Evolutionary conservation across 345 rosid genomes (phyloP).

Genomic region (Linum tenue): DNA sequence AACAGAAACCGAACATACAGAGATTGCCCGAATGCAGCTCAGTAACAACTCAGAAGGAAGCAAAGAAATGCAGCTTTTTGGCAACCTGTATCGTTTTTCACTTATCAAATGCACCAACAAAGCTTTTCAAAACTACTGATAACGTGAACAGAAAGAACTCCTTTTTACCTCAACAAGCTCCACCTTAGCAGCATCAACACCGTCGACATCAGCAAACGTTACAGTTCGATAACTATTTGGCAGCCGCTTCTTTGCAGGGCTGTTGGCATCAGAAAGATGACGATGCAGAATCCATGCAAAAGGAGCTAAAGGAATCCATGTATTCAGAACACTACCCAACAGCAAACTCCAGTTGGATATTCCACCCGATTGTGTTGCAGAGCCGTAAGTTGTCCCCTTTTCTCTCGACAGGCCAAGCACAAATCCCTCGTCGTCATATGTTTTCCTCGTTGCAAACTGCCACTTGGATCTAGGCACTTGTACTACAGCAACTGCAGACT

Average conservation of each 20-base stretch:
- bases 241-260: slow-evolving; percentile 67
- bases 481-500: not conserved
- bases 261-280: slow-evolving; percentile 76
- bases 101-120: not conserved
- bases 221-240: slow-evolving; percentile 42
- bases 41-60: too few relatives aligned
- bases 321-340: slow-evolving; percentile 47
- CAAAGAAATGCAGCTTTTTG: too few relatives aligned
- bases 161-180: slow-evolving; percentile 81
- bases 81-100: too few relatives aligned
- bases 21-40: too few relatives aligned
- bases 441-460: slow-evolving; percentile 77
- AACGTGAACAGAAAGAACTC: slow-evolving; percentile 9
- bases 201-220: slow-evolving; percentile 87
- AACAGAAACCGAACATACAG: too few relatives aligned
- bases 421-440: slow-evolving; percentile 82
- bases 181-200: slow-evolving; percentile 82
- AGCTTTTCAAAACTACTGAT: not conserved
- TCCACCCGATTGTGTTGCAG: slow-evolving; percentile 78
- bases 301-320: slow-evolving; percentile 88
- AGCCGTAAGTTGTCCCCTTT: slow-evolving; percentile 66
- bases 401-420: slow-evolving; percentile 86
- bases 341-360: slow-evolving; percentile 54
- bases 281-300: slow-evolving; percentile 95
- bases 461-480: slow-evolving; percentile 43